These are phyloP conservation scores for Medicago ruthenica DNA, from an alignment of 306 rosid species.

Conservation along the genomic window DNA sequence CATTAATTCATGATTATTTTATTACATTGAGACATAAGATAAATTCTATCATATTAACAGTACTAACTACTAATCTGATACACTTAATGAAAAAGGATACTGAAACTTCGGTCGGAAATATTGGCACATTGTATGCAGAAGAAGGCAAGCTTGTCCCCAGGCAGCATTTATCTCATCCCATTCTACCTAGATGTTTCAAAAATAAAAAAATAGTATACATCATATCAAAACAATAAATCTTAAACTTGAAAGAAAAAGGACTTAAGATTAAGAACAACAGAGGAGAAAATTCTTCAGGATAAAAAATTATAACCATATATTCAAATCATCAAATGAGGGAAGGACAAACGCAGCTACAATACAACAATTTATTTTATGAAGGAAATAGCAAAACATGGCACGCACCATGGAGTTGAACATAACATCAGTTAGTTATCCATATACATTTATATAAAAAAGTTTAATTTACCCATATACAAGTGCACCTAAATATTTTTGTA, in stretches of 20 bases:
- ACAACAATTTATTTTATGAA: constrained; percentile 13
- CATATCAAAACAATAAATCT: constrained; percentile 41
- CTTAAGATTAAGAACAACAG: not conserved
- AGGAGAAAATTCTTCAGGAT: constrained; percentile 17
- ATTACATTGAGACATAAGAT: constrained; percentile 14
- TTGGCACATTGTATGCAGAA: constrained; percentile 98
- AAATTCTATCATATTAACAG: constrained; percentile 16
- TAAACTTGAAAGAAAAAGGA: constrained; percentile 27
- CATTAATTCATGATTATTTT: not conserved
- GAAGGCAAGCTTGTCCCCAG: constrained; percentile 99
- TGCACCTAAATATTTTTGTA: not conserved
- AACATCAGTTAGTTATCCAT: constrained; percentile 22
- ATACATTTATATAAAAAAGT: not conserved
- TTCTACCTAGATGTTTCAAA: constrained; percentile 69
- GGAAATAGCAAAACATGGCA: constrained; percentile 23
- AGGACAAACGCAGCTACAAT: constrained; percentile 12
- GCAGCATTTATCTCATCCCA: constrained; percentile 99
- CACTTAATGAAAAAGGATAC: constrained; percentile 55
- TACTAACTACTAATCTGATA: not conserved
- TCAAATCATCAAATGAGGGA: constrained; percentile 33
- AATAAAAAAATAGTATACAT: constrained; percentile 34
- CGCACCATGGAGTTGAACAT: constrained; percentile 4
- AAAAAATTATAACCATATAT: constrained; percentile 2
- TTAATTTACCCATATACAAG: constrained; percentile 19
- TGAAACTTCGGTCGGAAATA: constrained; percentile 88